Base-by-base conservation (phyloP, 345 rosid species). In the Cardamine resedifolia region DNA sequence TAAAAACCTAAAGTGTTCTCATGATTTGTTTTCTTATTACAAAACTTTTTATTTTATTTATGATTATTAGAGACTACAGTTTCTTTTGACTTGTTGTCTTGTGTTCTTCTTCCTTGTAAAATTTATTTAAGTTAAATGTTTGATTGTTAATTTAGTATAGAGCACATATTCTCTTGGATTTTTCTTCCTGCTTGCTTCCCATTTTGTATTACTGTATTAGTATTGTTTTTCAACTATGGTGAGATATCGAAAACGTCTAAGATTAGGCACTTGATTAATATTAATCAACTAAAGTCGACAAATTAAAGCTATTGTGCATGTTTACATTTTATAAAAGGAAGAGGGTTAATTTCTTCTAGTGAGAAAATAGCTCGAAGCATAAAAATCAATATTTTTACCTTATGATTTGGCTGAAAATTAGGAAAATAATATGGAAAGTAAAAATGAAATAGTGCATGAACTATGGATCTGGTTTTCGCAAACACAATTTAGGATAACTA, bases 1-100 rank as follows among this genome's bases (percentile, higher is more conserved):
- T 85, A 75, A 65, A 18, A 7, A 36, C 8, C 18, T 7, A 6
- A 19, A 64, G 21, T 51, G 21, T 51, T 63, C 30, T 14, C 57
- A 51, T 51, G 23, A 2, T 41, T 23, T 39, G 6, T 68, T 14
- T 15, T 2, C n/a, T 65, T 4, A 9, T 59, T 67, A 30, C 60
- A 38, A 28, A 50, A 20, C 59, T 39, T 33, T 55, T 59, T 30
- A 4, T 9, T 36, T 53, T 68, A n/a, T 27, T 64, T 15, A 56
- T 75, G 7, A 14, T 27, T 38, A 66, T 27, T 27, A 66, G 27
- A 58, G 67, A 74, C 15, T 19, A 26, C 38, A 23, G 60, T 33
- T 44, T 18, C 56, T 24, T 24, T 45, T 53, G 57, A 16, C 11
- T 5, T 33, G 28, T 49, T 33, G 43, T 33, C 3, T 55, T 55